phyloP scores from a whole-genome alignment of 306 rosid genomes.

The Castanea mollissima region DNA sequence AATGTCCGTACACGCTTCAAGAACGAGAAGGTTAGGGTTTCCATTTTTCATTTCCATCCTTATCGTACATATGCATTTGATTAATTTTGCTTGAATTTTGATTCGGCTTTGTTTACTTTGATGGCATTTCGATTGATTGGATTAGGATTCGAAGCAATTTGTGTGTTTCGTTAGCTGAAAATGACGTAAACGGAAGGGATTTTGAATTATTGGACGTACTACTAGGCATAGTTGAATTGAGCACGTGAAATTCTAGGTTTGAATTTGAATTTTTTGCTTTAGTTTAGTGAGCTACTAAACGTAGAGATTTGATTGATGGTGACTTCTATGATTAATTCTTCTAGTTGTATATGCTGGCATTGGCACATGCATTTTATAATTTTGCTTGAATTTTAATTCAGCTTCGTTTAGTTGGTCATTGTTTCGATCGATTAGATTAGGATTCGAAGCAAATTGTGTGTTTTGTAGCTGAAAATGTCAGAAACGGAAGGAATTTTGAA shows the following conservation, averaged over 20 bases:
- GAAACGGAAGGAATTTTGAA: neutral
- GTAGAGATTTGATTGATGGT: neutral
- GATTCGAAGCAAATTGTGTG: neutral
- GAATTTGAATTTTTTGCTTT: neutral
- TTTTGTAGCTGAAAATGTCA: neutral
- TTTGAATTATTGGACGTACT: constrained; percentile 1
- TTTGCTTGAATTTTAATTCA: neutral
- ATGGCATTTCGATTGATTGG: neutral
- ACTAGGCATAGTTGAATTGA: neutral
- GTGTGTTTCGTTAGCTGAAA: neutral
- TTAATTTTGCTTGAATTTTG: neutral
- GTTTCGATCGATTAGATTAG: neutral
- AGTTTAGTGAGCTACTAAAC: neutral
- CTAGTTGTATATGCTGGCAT: constrained; percentile 6
- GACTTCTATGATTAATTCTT: neutral
- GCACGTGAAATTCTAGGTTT: neutral
- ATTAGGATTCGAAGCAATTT: neutral
- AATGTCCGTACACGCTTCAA: constrained; percentile 96
- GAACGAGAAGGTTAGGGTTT: constrained; percentile 90
- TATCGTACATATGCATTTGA: neutral
- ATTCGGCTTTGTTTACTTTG: neutral
- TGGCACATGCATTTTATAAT: neutral
- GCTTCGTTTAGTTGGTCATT: neutral
- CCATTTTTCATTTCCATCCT: neutral
- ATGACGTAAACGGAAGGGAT: neutral